Base-by-base conservation (phyloP, 2,329 filamentous ascomycete species). In the Neofusicoccum sp. region DNA sequence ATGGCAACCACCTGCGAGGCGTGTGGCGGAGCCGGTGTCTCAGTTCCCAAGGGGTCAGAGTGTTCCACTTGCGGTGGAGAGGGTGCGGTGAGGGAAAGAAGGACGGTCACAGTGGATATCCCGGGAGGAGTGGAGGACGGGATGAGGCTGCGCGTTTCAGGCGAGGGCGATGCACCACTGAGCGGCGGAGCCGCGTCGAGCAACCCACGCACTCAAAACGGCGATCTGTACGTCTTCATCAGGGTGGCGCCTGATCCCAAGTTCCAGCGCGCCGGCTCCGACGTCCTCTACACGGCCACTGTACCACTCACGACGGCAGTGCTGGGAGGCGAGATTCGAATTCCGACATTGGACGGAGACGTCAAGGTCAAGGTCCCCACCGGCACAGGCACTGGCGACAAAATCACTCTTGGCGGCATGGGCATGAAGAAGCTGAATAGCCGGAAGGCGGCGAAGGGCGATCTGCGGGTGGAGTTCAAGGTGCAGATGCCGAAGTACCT, bases 41-140 rank as follows among this genome's bases (percentile, higher is more conserved):
- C 85, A 2, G 89, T 92, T 37, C 93, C 95, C 2, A 87, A 85
- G 69, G 92, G 92, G 48, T 89, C 87, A 9, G 91, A 96, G 72
- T 99, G 95, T 78, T 82, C 83, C 64, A 85, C 87, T 0, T 99
- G 95, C 76, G 80, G 83, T 64, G 95, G 95, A 41, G 87, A 92
- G 61, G 95, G 95, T 49, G 93, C 96, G 14, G 85, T 92, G 39
- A 85, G 92, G 69, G 92, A 97, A 71, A 85, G 88, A 66, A 92
- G 91, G 80, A 92, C 90, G 0, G 88, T 99, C 56, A 90, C 86
- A 33, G 85, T 99, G 47, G 93, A 98, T 70, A 97, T 99, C 49
- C 95, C 95, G 1, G 93, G 91, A 28, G 95, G 95, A 67, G 93
- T 99, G 36, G 95, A 98, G 75, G 94, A 99, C 75, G 93, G 94